A percentile compares a stretch with the other conserved stretches of the same genome.
Conservation (phyloP, 768 basidiomycete species). For the Suillus variegatus region DNA sequence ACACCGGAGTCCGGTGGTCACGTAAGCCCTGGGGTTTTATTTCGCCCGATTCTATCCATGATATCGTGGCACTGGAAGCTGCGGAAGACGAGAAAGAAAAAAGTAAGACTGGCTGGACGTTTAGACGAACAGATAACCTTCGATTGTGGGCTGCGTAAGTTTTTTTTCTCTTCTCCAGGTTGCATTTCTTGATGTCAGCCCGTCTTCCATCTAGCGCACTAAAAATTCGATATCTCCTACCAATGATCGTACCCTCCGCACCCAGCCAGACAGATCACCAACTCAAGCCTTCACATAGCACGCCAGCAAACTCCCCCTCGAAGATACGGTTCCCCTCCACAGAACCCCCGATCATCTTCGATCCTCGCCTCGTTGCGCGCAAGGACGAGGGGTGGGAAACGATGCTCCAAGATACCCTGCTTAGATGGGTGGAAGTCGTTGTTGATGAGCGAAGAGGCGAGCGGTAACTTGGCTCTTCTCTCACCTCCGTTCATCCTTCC, state of each 20-base stretch:
- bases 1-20: constrained; percentile 76
- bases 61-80: constrained; percentile 68
- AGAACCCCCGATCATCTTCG: constrained; percentile 62
- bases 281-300: constrained; percentile 18
- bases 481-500: not conserved
- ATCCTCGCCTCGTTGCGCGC: constrained; percentile 70
- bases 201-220: constrained; percentile 53
- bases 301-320: constrained; percentile 32
- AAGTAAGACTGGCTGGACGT: constrained; percentile 73
- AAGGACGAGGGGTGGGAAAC: constrained; percentile 79
- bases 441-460: constrained; percentile 64
- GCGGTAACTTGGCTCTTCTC: constrained; percentile 12
- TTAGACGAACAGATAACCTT: constrained; percentile 83
- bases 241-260: constrained; percentile 57
- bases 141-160: constrained; percentile 83
- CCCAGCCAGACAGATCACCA: constrained; percentile 30
- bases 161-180: not conserved
- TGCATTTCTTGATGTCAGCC: not conserved
- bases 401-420: constrained; percentile 67
- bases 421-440: constrained; percentile 68
- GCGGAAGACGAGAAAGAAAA: constrained; percentile 42
- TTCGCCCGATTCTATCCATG: constrained; percentile 74
- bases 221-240: constrained; percentile 79
- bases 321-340: constrained; percentile 39
- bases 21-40: constrained; percentile 90